Evolutionary conservation across 768 basidiomycete species (phyloP), one percentile per base, ranked within the genome.

Genomic region (Suillus clintonianus): DNA sequence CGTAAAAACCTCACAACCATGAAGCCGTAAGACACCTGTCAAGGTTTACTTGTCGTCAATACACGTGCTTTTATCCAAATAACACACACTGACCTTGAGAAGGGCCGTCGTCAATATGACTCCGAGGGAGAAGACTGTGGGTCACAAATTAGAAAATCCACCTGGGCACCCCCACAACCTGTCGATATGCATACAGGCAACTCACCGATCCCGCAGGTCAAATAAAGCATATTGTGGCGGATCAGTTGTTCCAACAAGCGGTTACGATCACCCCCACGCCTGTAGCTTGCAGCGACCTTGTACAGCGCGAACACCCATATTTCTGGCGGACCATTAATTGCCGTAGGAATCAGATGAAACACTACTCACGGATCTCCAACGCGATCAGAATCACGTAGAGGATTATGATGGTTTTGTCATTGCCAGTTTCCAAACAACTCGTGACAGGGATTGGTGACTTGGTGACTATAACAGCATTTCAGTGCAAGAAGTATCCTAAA

Each of bases 1-100:
- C 37, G 37, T 57, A 57, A 17, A 41, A 57, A 57, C 37, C 24
- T 57, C 56, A 17, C 56, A 57, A 57, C 27, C 56, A 57, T 57
- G 37, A 57, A 57, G 17, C 56, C 24, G 17, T 57, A 27, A 57
- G 24, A 57, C 24, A 19, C 56, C 56, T 57, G 56, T 24, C 24
- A n/a, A 27, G 10, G 15, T 57, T 57, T 11, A 27, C 2, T 27
- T 17, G 10, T 41, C 10, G 17, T 57, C 37, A 41, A 19, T 24
- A 17, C 9, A 37, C 19, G 22, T 6, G 36, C 10, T 17, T 7
- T 27, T 11, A 57, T 13, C 15, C 24, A 15, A 41, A 10, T 19
- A 27, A 17, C 5, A 24, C 6, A 17, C 17, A 57, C 56, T 41
- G 10, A 57, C 56, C 15, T 57, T 57, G 24, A 57, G 17, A 39